phyloP scores from a whole-genome alignment of 371 early-diverging fungal species.

The Circinella umbellata region DNA sequence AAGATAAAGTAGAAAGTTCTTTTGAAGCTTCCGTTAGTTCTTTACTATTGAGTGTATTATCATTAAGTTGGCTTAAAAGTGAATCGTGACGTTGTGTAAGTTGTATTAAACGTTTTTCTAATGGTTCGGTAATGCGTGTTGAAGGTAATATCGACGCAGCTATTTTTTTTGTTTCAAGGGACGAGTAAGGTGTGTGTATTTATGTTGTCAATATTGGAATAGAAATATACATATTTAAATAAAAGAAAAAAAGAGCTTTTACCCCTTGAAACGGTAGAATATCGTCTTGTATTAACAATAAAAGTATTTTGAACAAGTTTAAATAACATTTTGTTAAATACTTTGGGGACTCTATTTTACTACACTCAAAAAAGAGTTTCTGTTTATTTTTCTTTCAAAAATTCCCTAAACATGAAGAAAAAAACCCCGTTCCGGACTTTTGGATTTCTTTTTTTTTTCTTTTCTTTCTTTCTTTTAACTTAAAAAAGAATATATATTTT shows the following conservation, averaged over 20 bases:
- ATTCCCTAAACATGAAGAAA: no score
- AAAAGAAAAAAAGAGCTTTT: neutral
- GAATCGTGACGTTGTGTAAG: conserved; percentile 43
- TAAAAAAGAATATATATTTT: no score
- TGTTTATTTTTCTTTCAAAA: no score
- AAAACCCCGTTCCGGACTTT: no score
- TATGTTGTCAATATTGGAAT: no score
- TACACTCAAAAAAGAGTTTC: no score
- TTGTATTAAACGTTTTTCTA: conserved; percentile 32
- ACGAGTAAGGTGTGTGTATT: neutral
- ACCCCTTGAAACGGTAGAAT: conserved; percentile 10
- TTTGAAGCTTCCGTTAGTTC: conserved; percentile 42
- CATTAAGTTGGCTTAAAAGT: conserved; percentile 34
- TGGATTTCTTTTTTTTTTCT: no score
- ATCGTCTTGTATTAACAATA: neutral
- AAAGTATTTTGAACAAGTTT: neutral
- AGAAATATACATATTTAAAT: neutral
- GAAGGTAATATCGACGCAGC: conserved; percentile 17
- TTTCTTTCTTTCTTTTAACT: no score
- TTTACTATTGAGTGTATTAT: conserved; percentile 22
- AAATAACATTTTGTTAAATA: neutral
- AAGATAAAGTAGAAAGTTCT: conserved; percentile 36
- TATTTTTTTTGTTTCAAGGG: no score
- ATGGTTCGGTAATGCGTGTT: conserved; percentile 39
- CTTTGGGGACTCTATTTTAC: no score